Base-by-base conservation (phyloP, 2,329 filamentous ascomycete species). In the Nothomitra cinnamomea region DNA sequence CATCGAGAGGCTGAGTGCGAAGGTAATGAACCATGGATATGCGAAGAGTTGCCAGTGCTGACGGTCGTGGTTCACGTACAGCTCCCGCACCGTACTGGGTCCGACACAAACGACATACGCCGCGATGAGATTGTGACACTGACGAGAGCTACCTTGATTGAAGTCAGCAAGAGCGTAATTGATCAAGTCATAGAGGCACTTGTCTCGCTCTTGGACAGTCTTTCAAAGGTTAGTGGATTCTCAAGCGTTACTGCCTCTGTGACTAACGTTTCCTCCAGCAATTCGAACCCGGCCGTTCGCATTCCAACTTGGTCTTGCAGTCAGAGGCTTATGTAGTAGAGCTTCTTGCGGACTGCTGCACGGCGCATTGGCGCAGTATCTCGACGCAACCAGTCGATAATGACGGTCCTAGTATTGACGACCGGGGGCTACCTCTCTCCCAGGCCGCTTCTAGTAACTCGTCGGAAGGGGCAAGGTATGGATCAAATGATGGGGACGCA, bases 321-420 rank as follows among this genome's bases (percentile, higher is more conserved):
- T 83, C 81, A 17, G 80, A 84, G 63, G 68, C 80, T 49, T 83
- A 80, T 60, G 68, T 83, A n/a, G 65, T 83, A 51, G 72, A 76
- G 49, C 68, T 84, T 42, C 71, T 80, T 36, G 77, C 79, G 61
- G 79, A 83, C 60, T 84, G 80, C 62, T 83, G 79, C 59, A 72
- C 74, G 51, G 73, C 75, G 53, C 74, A 53, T 19, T 53, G 52
- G 52, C 32, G 17, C 21, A 36, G 32, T 32, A 47, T 35, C 45
- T 49, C 45, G 15, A 10, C 8, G 10, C 25, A 32, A 6, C 17
- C 45, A 17, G 25, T 19, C 25, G 45, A 49, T 19, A 22, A 4
- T 17, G 45, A 10, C 17, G 24, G 32, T 24, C 45, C 10, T 17
- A 10, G 4, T 10, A 17, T 8, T 17, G 45, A 49, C 13, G 45